These are phyloP conservation scores for Phytophthora kernoviae DNA, from an alignment of 352 stramenopile genomes.

Conservation along the genomic window DNA sequence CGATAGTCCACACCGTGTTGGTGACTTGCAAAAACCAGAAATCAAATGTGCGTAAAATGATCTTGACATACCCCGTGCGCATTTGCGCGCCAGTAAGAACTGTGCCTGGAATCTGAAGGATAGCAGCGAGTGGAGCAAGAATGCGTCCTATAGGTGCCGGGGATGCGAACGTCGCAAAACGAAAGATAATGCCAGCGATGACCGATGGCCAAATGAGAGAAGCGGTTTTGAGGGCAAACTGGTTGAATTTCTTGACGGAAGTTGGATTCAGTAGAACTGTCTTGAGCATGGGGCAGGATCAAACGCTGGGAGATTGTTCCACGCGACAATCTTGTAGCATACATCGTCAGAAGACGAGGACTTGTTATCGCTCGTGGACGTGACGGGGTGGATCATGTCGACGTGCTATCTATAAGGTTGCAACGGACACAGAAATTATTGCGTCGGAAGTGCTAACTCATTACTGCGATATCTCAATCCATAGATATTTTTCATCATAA, in stretches of 20 bases:
- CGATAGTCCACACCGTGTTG: conserved; percentile 18
- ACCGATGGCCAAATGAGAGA: neutral
- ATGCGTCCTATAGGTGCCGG: conserved; percentile 5
- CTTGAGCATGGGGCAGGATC: conserved; percentile 16
- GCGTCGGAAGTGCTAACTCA: neutral
- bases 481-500: too few species aligned
- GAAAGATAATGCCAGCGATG: conserved; percentile 6
- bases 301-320: conserved; percentile 14
- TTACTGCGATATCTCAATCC: too few species aligned
- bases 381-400: conserved; percentile 4
- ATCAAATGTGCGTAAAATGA: conserved; percentile 20
- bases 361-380: neutral
- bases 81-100: conserved; percentile 9
- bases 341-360: neutral
- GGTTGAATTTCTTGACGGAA: conserved; percentile 14
- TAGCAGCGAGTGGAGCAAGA: conserved; percentile 11
- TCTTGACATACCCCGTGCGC: conserved; percentile 18
- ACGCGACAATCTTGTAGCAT: conserved; percentile 15
- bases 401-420: neutral
- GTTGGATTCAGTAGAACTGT: conserved; percentile 12
- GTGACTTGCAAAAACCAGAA: conserved; percentile 20
- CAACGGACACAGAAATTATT: neutral
- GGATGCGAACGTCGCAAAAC: conserved; percentile 10
- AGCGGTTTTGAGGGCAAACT: neutral
- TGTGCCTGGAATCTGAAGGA: conserved; percentile 15